phyloP scores from a whole-genome alignment of 345 rosid genomes.

The Angophora floribunda region DNA sequence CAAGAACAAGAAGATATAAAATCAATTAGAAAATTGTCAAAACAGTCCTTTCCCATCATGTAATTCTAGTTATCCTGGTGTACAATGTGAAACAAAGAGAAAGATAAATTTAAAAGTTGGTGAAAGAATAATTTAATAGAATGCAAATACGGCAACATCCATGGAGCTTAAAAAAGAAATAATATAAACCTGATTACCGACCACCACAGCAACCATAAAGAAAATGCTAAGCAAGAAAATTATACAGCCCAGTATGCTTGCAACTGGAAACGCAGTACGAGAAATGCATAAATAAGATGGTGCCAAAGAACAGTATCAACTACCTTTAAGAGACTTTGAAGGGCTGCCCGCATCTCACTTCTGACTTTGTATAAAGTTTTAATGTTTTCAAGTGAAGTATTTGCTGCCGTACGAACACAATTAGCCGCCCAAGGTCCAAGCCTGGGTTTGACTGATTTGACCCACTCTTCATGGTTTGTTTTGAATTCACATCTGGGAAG shows the following conservation, averaged over 20 bases:
- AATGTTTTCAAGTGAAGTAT: constrained; percentile 35
- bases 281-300: background rate
- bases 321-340: constrained; percentile 80
- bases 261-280: no score
- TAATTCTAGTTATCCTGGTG: background rate
- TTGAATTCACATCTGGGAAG: constrained; percentile 72
- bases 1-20: background rate
- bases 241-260: background rate
- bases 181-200: background rate
- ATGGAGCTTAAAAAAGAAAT: background rate
- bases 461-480: constrained; percentile 88
- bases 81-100: background rate
- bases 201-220: background rate
- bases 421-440: constrained; percentile 49
- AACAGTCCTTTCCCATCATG: background rate
- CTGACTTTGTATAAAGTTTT: constrained; percentile 62
- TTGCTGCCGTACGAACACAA: constrained; percentile 44
- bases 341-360: constrained; percentile 64
- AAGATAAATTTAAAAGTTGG: background rate
- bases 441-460: constrained; percentile 60
- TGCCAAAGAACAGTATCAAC: background rate
- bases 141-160: background rate
- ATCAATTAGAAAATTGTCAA: background rate
- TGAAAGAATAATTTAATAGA: background rate
- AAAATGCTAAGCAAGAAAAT: background rate